These are phyloP conservation scores for Botrytis medusae DNA, from an alignment of 2,329 filamentous ascomycete species.

Conservation along the genomic window DNA sequence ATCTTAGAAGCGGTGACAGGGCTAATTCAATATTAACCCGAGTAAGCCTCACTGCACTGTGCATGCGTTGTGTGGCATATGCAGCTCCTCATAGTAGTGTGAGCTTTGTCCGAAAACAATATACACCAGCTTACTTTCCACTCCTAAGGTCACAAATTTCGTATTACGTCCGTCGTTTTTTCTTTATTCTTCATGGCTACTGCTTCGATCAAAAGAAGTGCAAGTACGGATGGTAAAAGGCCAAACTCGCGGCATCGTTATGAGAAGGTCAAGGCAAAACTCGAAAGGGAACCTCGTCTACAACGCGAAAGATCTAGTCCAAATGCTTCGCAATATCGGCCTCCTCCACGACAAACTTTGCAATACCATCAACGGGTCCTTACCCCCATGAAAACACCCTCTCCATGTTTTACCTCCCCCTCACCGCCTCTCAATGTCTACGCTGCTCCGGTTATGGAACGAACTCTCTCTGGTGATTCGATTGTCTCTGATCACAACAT, in stretches of 20 bases:
- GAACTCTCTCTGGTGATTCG: slow-evolving; percentile 38
- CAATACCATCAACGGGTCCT: slow-evolving; percentile 10
- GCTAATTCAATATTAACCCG: slow-evolving; percentile 24
- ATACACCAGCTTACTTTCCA: slow-evolving; percentile 23
- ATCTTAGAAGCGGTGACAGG: slow-evolving; percentile 22
- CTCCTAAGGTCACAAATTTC: slow-evolving; percentile 14
- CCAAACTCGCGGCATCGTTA: slow-evolving; percentile 16
- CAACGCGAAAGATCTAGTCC: slow-evolving; percentile 6
- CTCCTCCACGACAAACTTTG: slow-evolving; percentile 2
- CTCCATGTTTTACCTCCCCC: background rate
- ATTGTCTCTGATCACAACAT: slow-evolving; percentile 36
- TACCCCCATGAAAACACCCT: background rate
- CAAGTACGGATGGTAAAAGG: slow-evolving; percentile 21
- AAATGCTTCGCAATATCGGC: background rate
- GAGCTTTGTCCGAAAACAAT: slow-evolving; percentile 18
- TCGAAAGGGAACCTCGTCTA: slow-evolving; percentile 7
- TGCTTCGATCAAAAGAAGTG: slow-evolving; percentile 12
- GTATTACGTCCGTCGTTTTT: slow-evolving; percentile 11
- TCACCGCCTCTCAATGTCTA: background rate
- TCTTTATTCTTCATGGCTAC: slow-evolving; percentile 20
- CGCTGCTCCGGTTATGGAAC: slow-evolving; percentile 32
- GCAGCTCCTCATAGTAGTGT: slow-evolving; percentile 19
- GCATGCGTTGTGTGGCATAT: slow-evolving; percentile 20
- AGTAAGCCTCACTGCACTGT: slow-evolving; percentile 23
- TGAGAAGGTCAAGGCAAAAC: slow-evolving; percentile 16